These are phyloP conservation scores for Metarhizium anisopliae DNA, from an alignment of 2,329 filamentous ascomycete genomes.

Conservation along the genomic window DNA sequence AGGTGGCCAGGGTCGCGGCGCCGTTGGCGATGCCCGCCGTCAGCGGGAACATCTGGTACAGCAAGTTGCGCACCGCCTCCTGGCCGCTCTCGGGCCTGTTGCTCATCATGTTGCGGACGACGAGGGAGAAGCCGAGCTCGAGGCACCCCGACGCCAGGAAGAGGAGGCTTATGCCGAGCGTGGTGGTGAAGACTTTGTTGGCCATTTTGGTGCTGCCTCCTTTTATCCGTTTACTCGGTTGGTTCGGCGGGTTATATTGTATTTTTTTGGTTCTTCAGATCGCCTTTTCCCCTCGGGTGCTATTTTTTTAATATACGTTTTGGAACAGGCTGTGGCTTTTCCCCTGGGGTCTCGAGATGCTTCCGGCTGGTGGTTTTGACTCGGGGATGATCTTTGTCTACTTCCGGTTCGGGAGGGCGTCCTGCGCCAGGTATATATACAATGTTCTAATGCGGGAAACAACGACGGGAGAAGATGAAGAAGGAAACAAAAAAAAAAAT, in stretches of 20 bases:
- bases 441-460: too few species aligned
- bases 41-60: slow-evolving; percentile 46
- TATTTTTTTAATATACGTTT: too few species aligned
- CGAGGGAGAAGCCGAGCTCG: slow-evolving; percentile 45
- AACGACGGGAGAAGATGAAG: not conserved
- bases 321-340: not conserved
- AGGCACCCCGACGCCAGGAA: slow-evolving; percentile 46
- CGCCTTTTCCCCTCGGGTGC: too few species aligned
- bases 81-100: slow-evolving; percentile 33
- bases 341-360: not conserved
- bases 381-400: too few species aligned
- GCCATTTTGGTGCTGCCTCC: slow-evolving; percentile 29
- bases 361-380: not conserved
- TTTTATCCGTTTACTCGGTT: too few species aligned
- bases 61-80: slow-evolving; percentile 40
- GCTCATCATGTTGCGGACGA: slow-evolving; percentile 38
- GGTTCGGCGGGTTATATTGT: too few species aligned
- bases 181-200: slow-evolving; percentile 45
- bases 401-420: not conserved
- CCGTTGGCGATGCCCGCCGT: slow-evolving; percentile 65
- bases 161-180: slow-evolving; percentile 37
- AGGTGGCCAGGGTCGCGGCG: slow-evolving; percentile 61
- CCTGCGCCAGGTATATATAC: not conserved
- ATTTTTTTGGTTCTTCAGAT: too few species aligned
- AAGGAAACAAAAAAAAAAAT: not conserved